These are phyloP conservation scores for Trifolium repens DNA, from an alignment of 306 rosid species.

Conservation along the genomic window DNA sequence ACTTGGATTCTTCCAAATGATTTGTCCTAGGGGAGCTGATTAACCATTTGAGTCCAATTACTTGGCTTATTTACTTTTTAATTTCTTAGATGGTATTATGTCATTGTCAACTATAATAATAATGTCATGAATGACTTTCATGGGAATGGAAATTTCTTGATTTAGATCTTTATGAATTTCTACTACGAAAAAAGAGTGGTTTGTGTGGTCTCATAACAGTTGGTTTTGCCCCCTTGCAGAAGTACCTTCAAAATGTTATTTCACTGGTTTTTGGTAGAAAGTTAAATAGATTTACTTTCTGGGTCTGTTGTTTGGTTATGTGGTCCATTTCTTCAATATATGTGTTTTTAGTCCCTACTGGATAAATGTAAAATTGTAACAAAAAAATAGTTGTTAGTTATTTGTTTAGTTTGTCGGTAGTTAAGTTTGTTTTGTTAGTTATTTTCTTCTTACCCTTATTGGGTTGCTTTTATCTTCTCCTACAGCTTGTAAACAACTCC, in stretches of 20 bases:
- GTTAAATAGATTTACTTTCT: neutral
- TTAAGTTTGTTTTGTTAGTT: neutral
- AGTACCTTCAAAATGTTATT: neutral
- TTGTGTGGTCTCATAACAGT: neutral
- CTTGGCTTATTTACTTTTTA: neutral
- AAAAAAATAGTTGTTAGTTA: neutral
- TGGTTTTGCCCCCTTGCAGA: conserved; percentile 8
- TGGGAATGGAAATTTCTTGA: conserved; percentile 10
- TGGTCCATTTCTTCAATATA: conserved; percentile 9
- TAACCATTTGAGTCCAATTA: neutral
- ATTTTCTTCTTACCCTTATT: too few relatives aligned
- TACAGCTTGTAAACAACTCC: neutral
- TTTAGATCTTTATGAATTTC: conserved; percentile 13
- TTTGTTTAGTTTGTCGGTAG: neutral
- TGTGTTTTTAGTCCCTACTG: neutral
- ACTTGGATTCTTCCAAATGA: too few relatives aligned
- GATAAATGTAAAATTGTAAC: neutral
- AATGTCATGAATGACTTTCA: conserved; percentile 26
- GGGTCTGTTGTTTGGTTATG: neutral
- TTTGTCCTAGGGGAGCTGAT: neutral
- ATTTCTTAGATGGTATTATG: conserved; percentile 15
- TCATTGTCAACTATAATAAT: conserved; percentile 2
- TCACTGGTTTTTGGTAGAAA: neutral
- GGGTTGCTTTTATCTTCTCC: too few relatives aligned
- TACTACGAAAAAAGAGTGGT: neutral